Evolutionary conservation across 345 rosid species (phyloP).

Genomic region (Aquilaria yunnanensis): DNA sequence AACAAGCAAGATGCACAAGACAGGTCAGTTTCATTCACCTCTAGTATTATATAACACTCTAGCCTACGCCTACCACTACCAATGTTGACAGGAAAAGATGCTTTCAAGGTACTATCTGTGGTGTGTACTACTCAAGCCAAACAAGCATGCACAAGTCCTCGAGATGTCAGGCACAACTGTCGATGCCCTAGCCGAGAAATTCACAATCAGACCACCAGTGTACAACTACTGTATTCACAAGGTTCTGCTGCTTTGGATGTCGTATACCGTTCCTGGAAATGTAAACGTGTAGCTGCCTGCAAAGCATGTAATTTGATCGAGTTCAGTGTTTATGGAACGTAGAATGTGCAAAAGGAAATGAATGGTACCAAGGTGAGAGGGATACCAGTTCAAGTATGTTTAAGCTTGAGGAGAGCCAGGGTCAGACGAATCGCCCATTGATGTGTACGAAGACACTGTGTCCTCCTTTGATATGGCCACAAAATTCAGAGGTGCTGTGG

Average conservation of each 20-base stretch:
- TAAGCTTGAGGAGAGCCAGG: conserved; percentile 70
- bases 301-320: neutral
- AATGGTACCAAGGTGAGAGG: neutral
- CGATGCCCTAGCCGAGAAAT: conserved; percentile 17
- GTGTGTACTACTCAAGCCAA: conserved; percentile 6
- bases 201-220: conserved; percentile 29
- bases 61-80: conserved; percentile 13
- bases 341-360: neutral
- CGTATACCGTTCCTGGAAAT: conserved; percentile 14
- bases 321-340: neutral
- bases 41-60: conserved; percentile 12
- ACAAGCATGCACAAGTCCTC: conserved; percentile 12
- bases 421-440: conserved; percentile 78
- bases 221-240: conserved; percentile 45
- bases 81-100: conserved; percentile 9
- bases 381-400: conserved; percentile 25
- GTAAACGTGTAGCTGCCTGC: conserved; percentile 15
- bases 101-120: conserved; percentile 18
- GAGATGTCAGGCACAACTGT: conserved; percentile 20
- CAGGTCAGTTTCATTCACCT: conserved; percentile 17
- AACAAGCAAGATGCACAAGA: conserved; percentile 20
- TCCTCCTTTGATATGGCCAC: conserved; percentile 90
- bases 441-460: conserved; percentile 62
- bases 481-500: conserved; percentile 76
- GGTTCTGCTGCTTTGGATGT: conserved; percentile 12